Evolutionary conservation across 257 asterid genomes (phyloP).

Genomic region (Jaltomata sinuosa): DNA sequence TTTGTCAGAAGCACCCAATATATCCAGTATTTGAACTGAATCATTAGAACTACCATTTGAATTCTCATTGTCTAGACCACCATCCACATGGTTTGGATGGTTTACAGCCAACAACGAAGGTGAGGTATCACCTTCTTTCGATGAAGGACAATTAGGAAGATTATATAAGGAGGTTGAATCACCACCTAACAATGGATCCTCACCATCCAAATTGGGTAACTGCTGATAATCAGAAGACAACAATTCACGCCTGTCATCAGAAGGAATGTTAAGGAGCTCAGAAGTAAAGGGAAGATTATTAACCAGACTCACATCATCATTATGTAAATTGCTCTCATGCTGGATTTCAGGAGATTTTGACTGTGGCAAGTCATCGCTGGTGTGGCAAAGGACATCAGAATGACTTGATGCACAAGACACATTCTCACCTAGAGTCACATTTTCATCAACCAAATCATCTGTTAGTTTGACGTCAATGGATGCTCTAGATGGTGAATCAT

Average conservation of each 20-base stretch:
- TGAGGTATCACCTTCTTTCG: constrained; percentile 7
- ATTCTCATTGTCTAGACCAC: constrained; percentile 9
- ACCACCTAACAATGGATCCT: neutral
- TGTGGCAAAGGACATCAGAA: constrained; percentile 16
- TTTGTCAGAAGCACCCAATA: constrained; percentile 2
- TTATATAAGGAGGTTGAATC: neutral
- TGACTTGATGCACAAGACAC: constrained; percentile 6
- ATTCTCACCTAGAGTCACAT: constrained; percentile 8
- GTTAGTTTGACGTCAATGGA: constrained; percentile 22
- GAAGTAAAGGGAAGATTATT: constrained; percentile 10
- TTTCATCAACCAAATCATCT: constrained; percentile 18
- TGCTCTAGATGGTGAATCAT: constrained; percentile 21
- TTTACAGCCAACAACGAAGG: constrained; percentile 13
- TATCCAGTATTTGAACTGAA: constrained; percentile 5
- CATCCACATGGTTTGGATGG: constrained; percentile 5
- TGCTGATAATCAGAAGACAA: constrained; percentile 10
- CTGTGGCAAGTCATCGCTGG: constrained; percentile 12
- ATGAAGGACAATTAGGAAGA: constrained; percentile 4
- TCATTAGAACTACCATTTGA: constrained; percentile 4
- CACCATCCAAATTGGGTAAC: constrained; percentile 9
- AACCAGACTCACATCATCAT: constrained; percentile 10
- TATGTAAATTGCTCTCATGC: constrained; percentile 15
- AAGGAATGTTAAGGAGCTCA: neutral
- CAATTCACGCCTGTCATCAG: constrained; percentile 11
- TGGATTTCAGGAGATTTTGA: constrained; percentile 15